phyloP scores from a whole-genome alignment of 2,329 filamentous ascomycete species.

The Trichoderma asperellum region DNA sequence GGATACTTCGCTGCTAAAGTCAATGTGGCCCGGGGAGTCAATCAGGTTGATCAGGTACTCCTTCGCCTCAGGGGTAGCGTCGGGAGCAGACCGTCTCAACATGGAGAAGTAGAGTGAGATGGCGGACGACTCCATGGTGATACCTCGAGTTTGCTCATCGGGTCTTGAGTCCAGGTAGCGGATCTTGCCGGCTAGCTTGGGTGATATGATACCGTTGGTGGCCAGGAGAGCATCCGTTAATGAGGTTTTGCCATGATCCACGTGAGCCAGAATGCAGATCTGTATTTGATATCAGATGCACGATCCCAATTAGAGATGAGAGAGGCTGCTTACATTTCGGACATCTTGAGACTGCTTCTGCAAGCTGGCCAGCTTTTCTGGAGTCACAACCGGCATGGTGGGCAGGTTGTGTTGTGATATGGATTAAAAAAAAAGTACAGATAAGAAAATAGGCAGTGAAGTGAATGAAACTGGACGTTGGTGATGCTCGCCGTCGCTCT shows the following conservation, averaged over 20 bases:
- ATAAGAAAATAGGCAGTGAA: neutral
- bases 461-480: neutral
- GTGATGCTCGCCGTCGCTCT: neutral
- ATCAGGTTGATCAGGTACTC: constrained; percentile 98
- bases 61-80: constrained; percentile 70
- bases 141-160: constrained; percentile 92
- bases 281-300: constrained; percentile 39
- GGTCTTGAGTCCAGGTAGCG: constrained; percentile 95
- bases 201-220: constrained; percentile 98
- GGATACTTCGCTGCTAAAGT: constrained; percentile 97
- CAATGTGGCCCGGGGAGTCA: constrained; percentile 96
- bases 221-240: constrained; percentile 94
- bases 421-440: neutral
- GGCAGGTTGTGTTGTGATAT: neutral
- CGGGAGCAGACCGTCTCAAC: constrained; percentile 71
- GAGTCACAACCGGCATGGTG: constrained; percentile 87
- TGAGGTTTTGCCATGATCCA: constrained; percentile 98
- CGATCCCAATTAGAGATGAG: neutral
- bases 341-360: constrained; percentile 87
- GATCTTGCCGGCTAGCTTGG: constrained; percentile 96
- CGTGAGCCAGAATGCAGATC: constrained; percentile 96
- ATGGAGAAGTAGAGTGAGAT: constrained; percentile 97
- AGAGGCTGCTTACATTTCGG: constrained; percentile 73
- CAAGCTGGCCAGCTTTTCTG: constrained; percentile 87
- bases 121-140: constrained; percentile 99